These are phyloP conservation scores for Vitis riparia DNA, from an alignment of 164 flowering plant species.

Conservation along the genomic window DNA sequence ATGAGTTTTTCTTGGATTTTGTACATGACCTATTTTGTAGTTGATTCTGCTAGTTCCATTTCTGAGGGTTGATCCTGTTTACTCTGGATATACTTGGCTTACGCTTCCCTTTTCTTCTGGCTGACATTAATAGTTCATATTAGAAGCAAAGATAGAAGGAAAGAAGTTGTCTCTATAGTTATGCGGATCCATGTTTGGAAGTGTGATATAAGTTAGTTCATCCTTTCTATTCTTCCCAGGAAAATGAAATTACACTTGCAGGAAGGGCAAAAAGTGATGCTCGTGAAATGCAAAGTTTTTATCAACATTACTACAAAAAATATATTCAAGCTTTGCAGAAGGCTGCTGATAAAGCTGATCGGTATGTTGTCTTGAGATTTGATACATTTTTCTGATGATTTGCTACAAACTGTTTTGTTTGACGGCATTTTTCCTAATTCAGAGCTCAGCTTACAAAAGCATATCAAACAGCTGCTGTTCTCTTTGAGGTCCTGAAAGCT, in stretches of 20 bases:
- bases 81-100: not conserved
- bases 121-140: not conserved
- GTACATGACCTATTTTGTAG: too few relatives aligned
- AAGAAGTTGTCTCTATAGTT: too few relatives aligned
- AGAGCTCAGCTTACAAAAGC: constrained; percentile 99
- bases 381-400: not conserved
- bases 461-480: constrained; percentile 96
- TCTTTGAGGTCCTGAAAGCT: constrained; percentile 97
- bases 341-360: constrained; percentile 90
- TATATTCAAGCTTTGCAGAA: constrained; percentile 86
- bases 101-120: not conserved
- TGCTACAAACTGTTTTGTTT: not conserved
- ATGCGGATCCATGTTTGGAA: too few relatives aligned
- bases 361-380: constrained; percentile 46
- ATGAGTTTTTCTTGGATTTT: too few relatives aligned
- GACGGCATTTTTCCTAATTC: constrained; percentile 12
- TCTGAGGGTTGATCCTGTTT: too few relatives aligned
- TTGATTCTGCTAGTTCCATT: too few relatives aligned
- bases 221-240: constrained; percentile 42
- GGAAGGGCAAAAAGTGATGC: constrained; percentile 80
- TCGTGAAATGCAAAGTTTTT: constrained; percentile 94
- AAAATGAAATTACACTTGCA: constrained; percentile 80
- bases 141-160: too few relatives aligned
- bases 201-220: not conserved
- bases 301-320: constrained; percentile 82